These are phyloP conservation scores for Suillus bovinus DNA, from an alignment of 768 basidiomycete genomes.

Conservation along the genomic window DNA sequence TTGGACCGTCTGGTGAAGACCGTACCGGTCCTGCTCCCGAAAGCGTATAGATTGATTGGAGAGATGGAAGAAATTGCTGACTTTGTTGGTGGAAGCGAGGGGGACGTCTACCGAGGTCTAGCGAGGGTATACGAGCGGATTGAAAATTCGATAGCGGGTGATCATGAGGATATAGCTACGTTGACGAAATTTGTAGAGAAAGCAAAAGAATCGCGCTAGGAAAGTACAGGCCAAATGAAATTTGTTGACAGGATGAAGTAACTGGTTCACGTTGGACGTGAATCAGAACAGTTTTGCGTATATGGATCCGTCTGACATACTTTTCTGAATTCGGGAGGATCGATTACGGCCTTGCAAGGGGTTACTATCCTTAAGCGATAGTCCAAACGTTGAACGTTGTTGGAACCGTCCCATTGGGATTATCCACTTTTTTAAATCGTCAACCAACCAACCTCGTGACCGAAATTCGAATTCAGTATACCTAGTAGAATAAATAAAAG, in stretches of 20 bases:
- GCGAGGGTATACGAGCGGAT: conserved; percentile 47
- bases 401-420: neutral
- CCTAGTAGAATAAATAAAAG: no score
- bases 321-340: conserved; percentile 3
- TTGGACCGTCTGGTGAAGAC: conserved; percentile 40
- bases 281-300: no score
- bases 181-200: conserved; percentile 46
- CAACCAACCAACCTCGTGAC: no score
- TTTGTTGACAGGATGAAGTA: neutral
- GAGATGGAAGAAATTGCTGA: conserved; percentile 66
- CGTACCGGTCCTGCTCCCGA: conserved; percentile 56
- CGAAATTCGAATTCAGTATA: no score
- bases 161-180: conserved; percentile 41
- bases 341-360: conserved; percentile 6
- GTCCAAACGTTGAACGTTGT: neutral
- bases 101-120: conserved; percentile 48
- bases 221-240: neutral
- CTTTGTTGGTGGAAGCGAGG: conserved; percentile 50
- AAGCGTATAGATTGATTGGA: conserved; percentile 61
- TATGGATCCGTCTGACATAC: no score
- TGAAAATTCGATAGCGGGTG: conserved; percentile 39
- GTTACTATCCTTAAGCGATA: neutral
- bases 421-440: no score
- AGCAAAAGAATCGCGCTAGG: conserved; percentile 33
- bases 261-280: conserved; percentile 14